Evolutionary conservation across 2,329 filamentous ascomycete species (phyloP), one percentile per base, ranked within the genome.

Genomic region (Botryosphaeria agaves): DNA sequence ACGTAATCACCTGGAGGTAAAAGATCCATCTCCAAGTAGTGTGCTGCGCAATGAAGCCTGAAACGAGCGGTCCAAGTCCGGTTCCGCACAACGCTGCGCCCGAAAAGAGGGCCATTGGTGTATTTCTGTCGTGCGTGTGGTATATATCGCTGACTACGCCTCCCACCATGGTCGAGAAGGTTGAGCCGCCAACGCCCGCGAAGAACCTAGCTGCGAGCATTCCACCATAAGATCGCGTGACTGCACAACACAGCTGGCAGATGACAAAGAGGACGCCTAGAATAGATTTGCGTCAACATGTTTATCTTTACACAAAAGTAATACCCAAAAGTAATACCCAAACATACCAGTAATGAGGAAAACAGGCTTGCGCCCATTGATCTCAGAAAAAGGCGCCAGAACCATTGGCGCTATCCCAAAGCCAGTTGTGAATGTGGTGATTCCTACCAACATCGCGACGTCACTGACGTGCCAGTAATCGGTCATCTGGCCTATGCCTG

Each of bases 91-190:
- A 57, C 0, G 83, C 84, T 3, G 64, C 62, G 1, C 77, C 81
- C n/a, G 77, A 78, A 50, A 92, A 94, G 0, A 92, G 48, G 0
- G 82, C 76, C 87, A 94, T 93, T 0, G 85, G 80, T 0, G 77
- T 83, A 43, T 94, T 93, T 19, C 87, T 65, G 26, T 80, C 74
- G 35, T 79, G 59, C 7, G 80, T 72, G 28, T 76, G 69, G 56
- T 84, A 93, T 34, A 93, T 69, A 45, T 94, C 85, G 30, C 78
- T 77, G 24, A 94, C 76, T 3, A 94, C 79, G 3, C 85, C 85
- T n/a, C 85, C 85, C 0, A 92, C 77, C 66, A 93, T 85, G 14
- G 82, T 89, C 26, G 77, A 83, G 47, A 91, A 92, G 0, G 68
- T 72, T 29, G 75, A 83, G 5, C 71, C 76, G 5, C 79, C 80